Conservation (phyloP, 441 rosid genomes). For the Aleurites moluccanus region DNA sequence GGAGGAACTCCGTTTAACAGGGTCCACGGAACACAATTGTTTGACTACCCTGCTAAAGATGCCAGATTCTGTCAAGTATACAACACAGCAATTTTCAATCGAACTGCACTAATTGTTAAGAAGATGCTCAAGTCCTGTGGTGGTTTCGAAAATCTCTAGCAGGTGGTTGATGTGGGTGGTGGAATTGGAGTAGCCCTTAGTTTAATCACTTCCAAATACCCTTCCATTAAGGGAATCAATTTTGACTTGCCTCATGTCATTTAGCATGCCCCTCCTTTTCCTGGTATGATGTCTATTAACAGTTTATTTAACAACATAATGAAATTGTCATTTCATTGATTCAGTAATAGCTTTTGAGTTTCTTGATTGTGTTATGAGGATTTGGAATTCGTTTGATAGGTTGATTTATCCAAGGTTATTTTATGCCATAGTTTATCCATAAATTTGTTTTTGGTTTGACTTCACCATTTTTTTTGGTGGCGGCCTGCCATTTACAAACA, state of each 20-base stretch:
- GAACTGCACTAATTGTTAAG: conserved; percentile 57
- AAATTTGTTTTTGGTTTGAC: neutral
- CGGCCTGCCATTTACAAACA: neutral
- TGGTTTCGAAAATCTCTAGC: conserved; percentile 54
- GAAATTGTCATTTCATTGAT: neutral
- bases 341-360: neutral
- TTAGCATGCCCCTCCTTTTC: conserved; percentile 48
- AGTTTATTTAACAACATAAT: neutral
- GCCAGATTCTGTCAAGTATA: conserved; percentile 60
- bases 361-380: neutral
- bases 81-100: conserved; percentile 58
- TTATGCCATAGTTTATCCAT: neutral
- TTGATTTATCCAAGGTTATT: neutral
- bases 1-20: conserved; percentile 72
- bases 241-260: conserved; percentile 70
- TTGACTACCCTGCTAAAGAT: conserved; percentile 58
- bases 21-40: conserved; percentile 54
- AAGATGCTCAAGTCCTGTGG: conserved; percentile 54
- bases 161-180: conserved; percentile 67
- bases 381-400: neutral
- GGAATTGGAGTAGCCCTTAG: conserved; percentile 56
- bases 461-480: neutral
- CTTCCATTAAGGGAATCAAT: conserved; percentile 61
- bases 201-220: conserved; percentile 59
- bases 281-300: conserved; percentile 35